These are phyloP conservation scores for Globisporangium lucens DNA, from an alignment of 352 stramenopile species.

Conservation along the genomic window DNA sequence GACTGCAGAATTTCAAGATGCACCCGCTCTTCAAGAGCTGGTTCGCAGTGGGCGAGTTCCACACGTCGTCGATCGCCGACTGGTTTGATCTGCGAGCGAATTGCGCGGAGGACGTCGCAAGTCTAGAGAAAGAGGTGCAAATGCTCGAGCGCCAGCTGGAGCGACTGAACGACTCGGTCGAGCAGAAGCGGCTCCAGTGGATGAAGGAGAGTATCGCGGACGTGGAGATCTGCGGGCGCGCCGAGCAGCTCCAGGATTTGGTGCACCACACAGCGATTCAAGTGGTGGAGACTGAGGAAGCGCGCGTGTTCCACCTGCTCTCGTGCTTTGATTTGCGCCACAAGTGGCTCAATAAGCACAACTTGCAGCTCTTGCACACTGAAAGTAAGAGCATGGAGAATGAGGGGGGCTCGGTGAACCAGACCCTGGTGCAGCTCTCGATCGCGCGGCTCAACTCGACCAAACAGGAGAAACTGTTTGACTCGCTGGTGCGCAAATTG, in stretches of 20 bases:
- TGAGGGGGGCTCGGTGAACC: conserved; percentile 17
- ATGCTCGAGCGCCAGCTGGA: conserved; percentile 14
- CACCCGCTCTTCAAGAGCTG: conserved; percentile 36
- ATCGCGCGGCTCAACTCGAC: conserved; percentile 39
- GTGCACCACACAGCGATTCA: conserved; percentile 25
- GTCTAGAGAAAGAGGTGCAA: conserved; percentile 22
- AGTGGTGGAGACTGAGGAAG: conserved; percentile 20
- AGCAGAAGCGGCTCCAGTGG: conserved; percentile 20
- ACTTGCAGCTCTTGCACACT: conserved; percentile 4
- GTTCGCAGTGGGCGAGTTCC: conserved; percentile 28
- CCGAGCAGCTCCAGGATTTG: conserved; percentile 22
- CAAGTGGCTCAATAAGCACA: conserved; percentile 24
- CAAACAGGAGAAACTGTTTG: conserved; percentile 33
- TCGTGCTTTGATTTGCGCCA: conserved; percentile 21
- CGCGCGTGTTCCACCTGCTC: conserved; percentile 27
- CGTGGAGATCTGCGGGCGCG: conserved; percentile 20
- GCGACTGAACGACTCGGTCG: conserved; percentile 11
- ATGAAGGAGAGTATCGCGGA: conserved; percentile 29
- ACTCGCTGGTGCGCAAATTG: conserved; percentile 23
- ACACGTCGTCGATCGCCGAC: conserved; percentile 25
- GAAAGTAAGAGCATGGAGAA: not conserved
- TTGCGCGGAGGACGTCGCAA: conserved; percentile 24
- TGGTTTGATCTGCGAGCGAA: conserved; percentile 26
- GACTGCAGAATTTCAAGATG: conserved; percentile 35
- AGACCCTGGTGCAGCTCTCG: conserved; percentile 31